phyloP scores from a whole-genome alignment of 2,329 filamentous ascomycete genomes.

The Aureobasidium sp. region DNA sequence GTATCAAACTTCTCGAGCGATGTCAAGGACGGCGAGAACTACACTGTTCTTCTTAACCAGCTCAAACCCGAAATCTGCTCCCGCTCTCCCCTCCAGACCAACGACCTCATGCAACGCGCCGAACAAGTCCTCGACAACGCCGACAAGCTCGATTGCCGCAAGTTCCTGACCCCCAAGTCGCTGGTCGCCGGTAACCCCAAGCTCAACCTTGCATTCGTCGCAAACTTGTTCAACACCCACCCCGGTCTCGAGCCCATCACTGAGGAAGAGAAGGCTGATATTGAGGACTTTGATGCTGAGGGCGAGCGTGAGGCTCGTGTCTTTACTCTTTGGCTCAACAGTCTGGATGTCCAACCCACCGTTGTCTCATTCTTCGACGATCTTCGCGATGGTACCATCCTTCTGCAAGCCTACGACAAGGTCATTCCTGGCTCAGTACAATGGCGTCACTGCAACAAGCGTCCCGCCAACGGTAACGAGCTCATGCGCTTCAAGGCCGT shows the following conservation, averaged over 20 bases:
- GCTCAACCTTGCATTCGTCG: constrained; percentile 95
- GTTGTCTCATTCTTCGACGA: constrained; percentile 99
- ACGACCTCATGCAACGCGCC: constrained; percentile 75
- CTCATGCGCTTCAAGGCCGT: constrained; percentile 94
- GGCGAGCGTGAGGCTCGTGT: constrained; percentile 95
- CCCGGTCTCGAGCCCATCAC: constrained; percentile 94
- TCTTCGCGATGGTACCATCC: constrained; percentile 74
- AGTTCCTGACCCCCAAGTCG: constrained; percentile 88
- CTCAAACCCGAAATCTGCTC: constrained; percentile 82
- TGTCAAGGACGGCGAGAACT: constrained; percentile 97
- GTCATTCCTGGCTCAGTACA: constrained; percentile 93
- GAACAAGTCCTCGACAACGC: constrained; percentile 94
- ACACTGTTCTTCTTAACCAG: constrained; percentile 87
- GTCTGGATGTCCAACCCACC: constrained; percentile 83
- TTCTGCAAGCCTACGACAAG: constrained; percentile 96
- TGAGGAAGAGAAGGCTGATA: constrained; percentile 93
- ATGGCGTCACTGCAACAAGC: constrained; percentile 92
- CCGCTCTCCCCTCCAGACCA: constrained; percentile 74
- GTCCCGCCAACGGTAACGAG: constrained; percentile 64
- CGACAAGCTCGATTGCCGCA: constrained; percentile 86
- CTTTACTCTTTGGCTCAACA: constrained; percentile 98
- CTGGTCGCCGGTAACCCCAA: constrained; percentile 96
- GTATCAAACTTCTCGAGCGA: constrained; percentile 91
- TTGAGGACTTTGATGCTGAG: constrained; percentile 97
- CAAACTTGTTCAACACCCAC: constrained; percentile 97